These are phyloP conservation scores for Thinopyrum elongatum DNA, from an alignment of 176 grass and related monocot species.

Conservation along the genomic window DNA sequence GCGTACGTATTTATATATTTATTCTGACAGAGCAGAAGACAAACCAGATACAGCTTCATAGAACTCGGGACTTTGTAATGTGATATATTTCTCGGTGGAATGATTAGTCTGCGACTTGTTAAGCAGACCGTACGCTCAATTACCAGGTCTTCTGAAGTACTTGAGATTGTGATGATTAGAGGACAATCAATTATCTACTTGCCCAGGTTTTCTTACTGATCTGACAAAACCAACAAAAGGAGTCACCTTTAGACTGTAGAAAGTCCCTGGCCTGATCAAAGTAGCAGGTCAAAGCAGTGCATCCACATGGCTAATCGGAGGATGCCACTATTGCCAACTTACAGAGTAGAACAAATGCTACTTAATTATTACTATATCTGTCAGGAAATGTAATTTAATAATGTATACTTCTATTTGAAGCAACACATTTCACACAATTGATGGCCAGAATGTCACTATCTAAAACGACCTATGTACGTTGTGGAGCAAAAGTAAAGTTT, in stretches of 20 bases:
- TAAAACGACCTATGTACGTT: no score
- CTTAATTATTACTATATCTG: no score
- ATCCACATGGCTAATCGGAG: not conserved
- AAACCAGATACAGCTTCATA: not conserved
- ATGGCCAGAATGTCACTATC: no score
- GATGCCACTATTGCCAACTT: not conserved
- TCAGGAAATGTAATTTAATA: no score
- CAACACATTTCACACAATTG: no score
- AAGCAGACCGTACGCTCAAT: not conserved
- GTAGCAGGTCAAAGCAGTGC: constrained; percentile 12
- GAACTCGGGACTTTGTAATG: not conserved
- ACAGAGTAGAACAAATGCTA: not conserved
- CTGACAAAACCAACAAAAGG: not conserved
- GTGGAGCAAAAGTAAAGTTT: no score
- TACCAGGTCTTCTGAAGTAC: not conserved
- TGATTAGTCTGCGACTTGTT: constrained; percentile 8
- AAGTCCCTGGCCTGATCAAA: not conserved
- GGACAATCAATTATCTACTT: no score
- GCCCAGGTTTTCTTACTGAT: no score
- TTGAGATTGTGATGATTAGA: no score
- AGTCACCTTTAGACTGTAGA: not conserved
- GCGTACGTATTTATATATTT: not conserved
- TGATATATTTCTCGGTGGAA: constrained; percentile 6
- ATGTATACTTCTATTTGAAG: no score
- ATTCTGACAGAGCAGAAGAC: not conserved